These are phyloP conservation scores for Arachnomyces sp. DNA, from an alignment of 2,329 filamentous ascomycete species.

Conservation along the genomic window DNA sequence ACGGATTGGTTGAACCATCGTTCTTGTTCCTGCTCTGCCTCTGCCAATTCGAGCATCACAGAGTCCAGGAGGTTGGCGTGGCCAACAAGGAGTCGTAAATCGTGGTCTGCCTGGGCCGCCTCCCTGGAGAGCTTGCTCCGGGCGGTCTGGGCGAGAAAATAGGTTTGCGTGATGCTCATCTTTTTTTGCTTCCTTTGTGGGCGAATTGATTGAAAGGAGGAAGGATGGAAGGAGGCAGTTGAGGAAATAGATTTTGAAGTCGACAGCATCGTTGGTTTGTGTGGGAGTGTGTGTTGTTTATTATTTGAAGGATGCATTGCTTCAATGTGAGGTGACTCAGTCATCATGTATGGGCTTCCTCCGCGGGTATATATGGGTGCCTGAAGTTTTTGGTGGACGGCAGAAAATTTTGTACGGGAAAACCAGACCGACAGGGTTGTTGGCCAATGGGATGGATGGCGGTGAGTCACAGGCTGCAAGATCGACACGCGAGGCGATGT, in stretches of 20 bases:
- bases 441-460: no score
- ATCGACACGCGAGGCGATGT: no score
- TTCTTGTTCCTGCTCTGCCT: slow-evolving; percentile 92
- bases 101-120: slow-evolving; percentile 83
- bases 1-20: slow-evolving; percentile 97
- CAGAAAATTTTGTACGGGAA: no score
- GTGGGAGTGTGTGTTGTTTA: no score
- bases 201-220: slow-evolving; percentile 35
- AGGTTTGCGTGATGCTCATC: slow-evolving; percentile 97
- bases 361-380: no score
- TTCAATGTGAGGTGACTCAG: no score
- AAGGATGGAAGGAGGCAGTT: slow-evolving; percentile 25
- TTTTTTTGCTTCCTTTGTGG: slow-evolving; percentile 56
- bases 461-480: no score
- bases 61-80: slow-evolving; percentile 97
- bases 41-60: slow-evolving; percentile 83
- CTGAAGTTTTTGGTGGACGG: no score
- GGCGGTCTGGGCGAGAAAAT: slow-evolving; percentile 96
- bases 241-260: slow-evolving; percentile 12
- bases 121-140: slow-evolving; percentile 91
- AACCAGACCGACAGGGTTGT: no score
- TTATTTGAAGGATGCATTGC: no score
- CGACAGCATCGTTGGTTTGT: no score
- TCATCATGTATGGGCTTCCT: no score
- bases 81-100: slow-evolving; percentile 89